Conservation (phyloP, 495 filamentous ascomycete species). For the Pyronema omphalodes region DNA sequence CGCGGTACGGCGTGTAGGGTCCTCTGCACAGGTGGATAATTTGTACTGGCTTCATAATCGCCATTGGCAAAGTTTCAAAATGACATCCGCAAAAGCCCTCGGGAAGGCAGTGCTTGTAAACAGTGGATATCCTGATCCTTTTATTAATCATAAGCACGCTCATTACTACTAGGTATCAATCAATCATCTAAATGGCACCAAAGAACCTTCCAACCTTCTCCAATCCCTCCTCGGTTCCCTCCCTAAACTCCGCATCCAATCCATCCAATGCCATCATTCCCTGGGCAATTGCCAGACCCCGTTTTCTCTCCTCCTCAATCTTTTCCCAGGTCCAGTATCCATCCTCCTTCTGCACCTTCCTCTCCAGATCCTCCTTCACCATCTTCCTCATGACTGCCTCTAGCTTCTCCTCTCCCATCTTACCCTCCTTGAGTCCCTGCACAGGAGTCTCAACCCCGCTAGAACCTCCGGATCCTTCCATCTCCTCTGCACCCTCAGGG, state of each 20-base stretch:
- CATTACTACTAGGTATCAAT: no score
- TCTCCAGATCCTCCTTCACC: conserved; percentile 53
- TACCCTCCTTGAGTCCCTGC: conserved; percentile 7
- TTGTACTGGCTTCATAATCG: no score
- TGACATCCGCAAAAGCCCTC: no score
- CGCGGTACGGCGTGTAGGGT: no score
- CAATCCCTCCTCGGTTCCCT: conserved; percentile 26
- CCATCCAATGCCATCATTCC: conserved; percentile 34
- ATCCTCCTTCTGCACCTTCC: conserved; percentile 35
- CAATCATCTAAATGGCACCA: neutral
- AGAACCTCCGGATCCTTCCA: conserved; percentile 20
- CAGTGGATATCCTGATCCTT: no score
- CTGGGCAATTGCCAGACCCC: conserved; percentile 37
- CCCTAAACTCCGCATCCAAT: conserved; percentile 28
- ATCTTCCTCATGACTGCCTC: conserved; percentile 75
- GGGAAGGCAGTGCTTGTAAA: no score
- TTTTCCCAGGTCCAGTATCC: conserved; percentile 35
- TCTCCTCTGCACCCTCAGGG: conserved; percentile 22
- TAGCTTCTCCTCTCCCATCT: conserved; percentile 26
- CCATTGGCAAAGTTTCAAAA: no score
- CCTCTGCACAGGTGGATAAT: no score
- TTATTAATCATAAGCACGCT: no score
- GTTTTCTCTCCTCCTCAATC: conserved; percentile 38
- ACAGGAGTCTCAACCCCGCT: neutral
- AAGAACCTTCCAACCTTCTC: conserved; percentile 21